These are phyloP conservation scores for Calonectria pteridis DNA, from an alignment of 2,329 filamentous ascomycete genomes.

Conservation along the genomic window DNA sequence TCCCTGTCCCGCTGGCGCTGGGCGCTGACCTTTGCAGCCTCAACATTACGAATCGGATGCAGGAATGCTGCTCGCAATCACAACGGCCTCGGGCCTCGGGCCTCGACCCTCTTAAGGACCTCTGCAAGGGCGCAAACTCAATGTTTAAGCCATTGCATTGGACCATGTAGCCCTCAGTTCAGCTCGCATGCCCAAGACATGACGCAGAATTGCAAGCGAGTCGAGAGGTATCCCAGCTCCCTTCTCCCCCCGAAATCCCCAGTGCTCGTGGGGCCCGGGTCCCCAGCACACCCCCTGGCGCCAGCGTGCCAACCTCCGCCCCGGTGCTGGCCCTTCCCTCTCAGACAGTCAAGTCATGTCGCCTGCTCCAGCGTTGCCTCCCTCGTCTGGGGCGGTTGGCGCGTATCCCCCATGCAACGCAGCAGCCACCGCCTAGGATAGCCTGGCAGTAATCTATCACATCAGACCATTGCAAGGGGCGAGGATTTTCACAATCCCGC, in stretches of 20 bases:
- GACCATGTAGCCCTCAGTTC: not conserved
- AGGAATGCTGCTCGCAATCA: slow-evolving; percentile 3
- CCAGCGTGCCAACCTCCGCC: slow-evolving; percentile 33
- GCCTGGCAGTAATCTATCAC: slow-evolving; percentile 33
- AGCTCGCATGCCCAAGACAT: slow-evolving; percentile 6
- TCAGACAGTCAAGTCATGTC: slow-evolving; percentile 24
- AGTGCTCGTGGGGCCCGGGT: slow-evolving; percentile 29
- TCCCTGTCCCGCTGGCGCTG: slow-evolving; percentile 28
- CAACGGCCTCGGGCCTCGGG: slow-evolving; percentile 1
- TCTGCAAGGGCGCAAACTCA: not conserved
- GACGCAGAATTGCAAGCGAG: slow-evolving; percentile 3
- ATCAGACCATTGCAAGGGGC: slow-evolving; percentile 42
- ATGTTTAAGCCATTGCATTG: not conserved
- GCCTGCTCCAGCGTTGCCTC: slow-evolving; percentile 30
- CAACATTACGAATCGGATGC: not conserved
- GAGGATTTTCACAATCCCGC: slow-evolving; percentile 24
- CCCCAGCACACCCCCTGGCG: slow-evolving; percentile 31
- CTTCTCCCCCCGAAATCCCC: slow-evolving; percentile 25
- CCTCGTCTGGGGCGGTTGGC: slow-evolving; percentile 32
- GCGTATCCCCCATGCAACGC: slow-evolving; percentile 30
- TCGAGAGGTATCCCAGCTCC: slow-evolving; percentile 11
- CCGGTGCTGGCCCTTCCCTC: slow-evolving; percentile 34
- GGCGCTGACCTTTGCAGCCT: slow-evolving; percentile 12
- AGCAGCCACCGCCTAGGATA: slow-evolving; percentile 43
- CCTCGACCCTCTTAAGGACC: not conserved